These are phyloP conservation scores for Leptoxyphium fumago DNA, from an alignment of 2,329 filamentous ascomycete genomes.

Conservation along the genomic window DNA sequence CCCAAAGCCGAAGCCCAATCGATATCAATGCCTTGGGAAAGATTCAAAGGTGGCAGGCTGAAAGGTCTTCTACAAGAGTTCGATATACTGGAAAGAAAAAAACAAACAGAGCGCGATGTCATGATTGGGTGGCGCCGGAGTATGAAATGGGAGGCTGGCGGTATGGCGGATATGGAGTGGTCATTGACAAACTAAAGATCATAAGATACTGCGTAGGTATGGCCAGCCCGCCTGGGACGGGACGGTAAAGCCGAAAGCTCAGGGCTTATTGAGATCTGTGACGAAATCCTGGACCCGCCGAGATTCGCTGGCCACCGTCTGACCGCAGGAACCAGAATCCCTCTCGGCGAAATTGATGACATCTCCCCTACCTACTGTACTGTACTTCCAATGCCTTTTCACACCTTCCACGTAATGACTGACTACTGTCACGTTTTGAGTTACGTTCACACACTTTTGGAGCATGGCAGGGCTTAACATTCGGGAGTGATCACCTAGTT, in stretches of 20 bases:
- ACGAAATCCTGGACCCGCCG: not conserved
- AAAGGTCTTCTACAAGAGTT: not conserved
- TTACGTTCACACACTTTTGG: no score
- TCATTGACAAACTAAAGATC: not conserved
- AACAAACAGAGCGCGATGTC: no score
- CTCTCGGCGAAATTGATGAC: no score
- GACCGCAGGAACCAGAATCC: no score
- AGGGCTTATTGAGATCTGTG: not conserved
- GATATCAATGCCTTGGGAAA: not conserved
- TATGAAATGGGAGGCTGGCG: not conserved
- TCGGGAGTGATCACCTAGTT: no score
- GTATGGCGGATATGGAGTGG: not conserved
- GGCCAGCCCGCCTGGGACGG: not conserved
- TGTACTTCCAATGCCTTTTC: no score
- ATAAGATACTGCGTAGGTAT: not conserved
- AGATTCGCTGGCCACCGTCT: not conserved
- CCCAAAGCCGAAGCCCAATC: not conserved
- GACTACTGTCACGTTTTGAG: no score
- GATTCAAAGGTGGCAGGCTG: not conserved
- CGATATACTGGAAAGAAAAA: no score
- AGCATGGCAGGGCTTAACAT: no score
- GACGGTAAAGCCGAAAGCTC: not conserved
- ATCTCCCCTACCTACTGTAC: no score
- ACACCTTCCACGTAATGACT: no score
- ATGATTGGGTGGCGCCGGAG: no score